These are phyloP conservation scores for Xerocomellus chrysenteron DNA, from an alignment of 768 basidiomycete genomes.

Conservation along the genomic window DNA sequence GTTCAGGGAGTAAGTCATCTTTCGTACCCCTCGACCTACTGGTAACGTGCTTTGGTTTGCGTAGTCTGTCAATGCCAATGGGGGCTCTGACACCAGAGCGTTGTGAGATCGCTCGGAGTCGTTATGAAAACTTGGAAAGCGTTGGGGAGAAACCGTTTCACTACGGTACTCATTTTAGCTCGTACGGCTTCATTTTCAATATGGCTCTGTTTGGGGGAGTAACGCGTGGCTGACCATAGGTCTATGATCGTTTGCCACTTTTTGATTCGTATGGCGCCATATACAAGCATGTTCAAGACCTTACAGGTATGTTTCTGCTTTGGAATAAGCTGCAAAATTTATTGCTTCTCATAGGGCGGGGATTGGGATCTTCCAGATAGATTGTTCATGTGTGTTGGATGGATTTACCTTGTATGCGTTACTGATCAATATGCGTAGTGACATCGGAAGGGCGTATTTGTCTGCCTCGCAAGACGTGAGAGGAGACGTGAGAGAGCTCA, in stretches of 20 bases:
- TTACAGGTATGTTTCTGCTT: conserved; percentile 47
- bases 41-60: neutral
- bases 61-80: conserved; percentile 86
- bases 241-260: conserved; percentile 98
- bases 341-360: conserved; percentile 59
- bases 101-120: conserved; percentile 68
- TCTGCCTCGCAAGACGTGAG: conserved; percentile 84
- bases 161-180: conserved; percentile 93
- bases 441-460: conserved; percentile 76
- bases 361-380: conserved; percentile 94
- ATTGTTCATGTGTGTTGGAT: conserved; percentile 60
- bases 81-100: conserved; percentile 79
- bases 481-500: conserved; percentile 91
- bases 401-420: neutral
- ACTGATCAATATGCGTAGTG: conserved; percentile 42
- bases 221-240: conserved; percentile 10
- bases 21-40: neutral
- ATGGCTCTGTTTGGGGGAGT: neutral
- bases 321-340: neutral
- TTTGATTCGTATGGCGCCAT: conserved; percentile 85
- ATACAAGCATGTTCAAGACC: conserved; percentile 94
- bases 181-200: conserved; percentile 28
- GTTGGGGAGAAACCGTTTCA: conserved; percentile 89
- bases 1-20: conserved; percentile 66
- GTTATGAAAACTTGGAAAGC: conserved; percentile 73